Base-by-base conservation (phyloP, 495 filamentous ascomycete genomes). In the Aspergillus nanangensis region DNA sequence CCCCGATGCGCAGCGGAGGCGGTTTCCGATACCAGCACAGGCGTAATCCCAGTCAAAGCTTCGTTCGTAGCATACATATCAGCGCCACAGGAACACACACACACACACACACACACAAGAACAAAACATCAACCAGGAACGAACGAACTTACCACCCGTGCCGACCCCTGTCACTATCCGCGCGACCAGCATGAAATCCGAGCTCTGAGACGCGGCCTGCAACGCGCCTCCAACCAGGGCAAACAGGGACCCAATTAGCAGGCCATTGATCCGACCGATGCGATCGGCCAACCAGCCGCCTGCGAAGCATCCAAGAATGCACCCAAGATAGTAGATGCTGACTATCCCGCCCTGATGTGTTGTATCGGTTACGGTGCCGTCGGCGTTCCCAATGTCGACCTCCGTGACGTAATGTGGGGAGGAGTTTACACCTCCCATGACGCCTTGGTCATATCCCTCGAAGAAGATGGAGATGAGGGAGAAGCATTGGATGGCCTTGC, bases 131-230 rank as follows among this genome's bases (percentile, higher is more conserved):
- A 32, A 43, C n/a, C n/a, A n/a, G n/a, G n/a, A n/a, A n/a, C n/a
- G n/a, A n/a, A n/a, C n/a, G 40, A 32, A 25, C 51, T 45, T 27
- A 66, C 64, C 64, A 25, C 66, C 79, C 17, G 76, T 79, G 25
- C 79, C 79, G 45, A 81, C 61, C 2, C 79, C 79, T 13, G 77
- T 77, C 31, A 81, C 56, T 32, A 79, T 71, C 27, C 79, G 63
- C 11, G 76, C 78, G 42, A 71, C 69, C 41, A 80, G 63, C 60
- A 81, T 77, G 55, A 76, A 78, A 47, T 73, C 58, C 35, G 75
- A 75, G 38, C 63, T 73, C 31, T 72, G 67, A 20, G 70, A 63
- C 3, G 71, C 71, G 13, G 75, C 62, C 54, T 79, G 78, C 23
- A 81, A 57, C 5, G 72, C 71, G 15, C 74, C 77, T 13, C 76